Evolutionary conservation across 1,284 basidiomycete genomes (phyloP).

Genomic region (Heterobasidion occidentale): DNA sequence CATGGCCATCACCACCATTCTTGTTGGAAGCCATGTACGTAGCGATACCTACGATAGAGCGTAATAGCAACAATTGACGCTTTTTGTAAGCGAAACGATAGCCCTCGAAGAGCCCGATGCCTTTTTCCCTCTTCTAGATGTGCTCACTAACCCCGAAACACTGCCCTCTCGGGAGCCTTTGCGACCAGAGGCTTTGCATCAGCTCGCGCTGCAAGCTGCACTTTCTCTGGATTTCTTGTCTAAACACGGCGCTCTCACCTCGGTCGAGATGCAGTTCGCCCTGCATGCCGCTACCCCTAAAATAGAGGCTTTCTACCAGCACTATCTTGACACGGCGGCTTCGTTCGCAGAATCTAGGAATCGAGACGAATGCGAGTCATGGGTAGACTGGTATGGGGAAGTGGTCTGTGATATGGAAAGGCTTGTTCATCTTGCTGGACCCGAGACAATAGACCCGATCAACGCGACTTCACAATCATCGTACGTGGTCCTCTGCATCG

Average conservation of each 20-base stretch:
- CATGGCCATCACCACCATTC: slow-evolving; percentile 72
- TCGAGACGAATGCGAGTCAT: slow-evolving; percentile 54
- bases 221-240: slow-evolving; percentile 37
- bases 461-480: slow-evolving; percentile 10
- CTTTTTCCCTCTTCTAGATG: slow-evolving; percentile 66
- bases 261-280: slow-evolving; percentile 56
- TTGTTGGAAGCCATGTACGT: slow-evolving; percentile 80
- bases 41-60: too few species aligned
- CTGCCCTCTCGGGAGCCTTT: slow-evolving; percentile 25
- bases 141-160: slow-evolving; percentile 45
- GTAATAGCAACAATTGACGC: not conserved
- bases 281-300: slow-evolving; percentile 65
- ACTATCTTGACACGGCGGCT: slow-evolving; percentile 36
- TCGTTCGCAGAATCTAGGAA: slow-evolving; percentile 4
- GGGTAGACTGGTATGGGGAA: slow-evolving; percentile 85
- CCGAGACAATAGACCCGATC: slow-evolving; percentile 43
- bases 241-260: slow-evolving; percentile 38
- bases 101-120: slow-evolving; percentile 55
- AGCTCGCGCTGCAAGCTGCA: slow-evolving; percentile 45
- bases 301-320: slow-evolving; percentile 66
- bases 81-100: slow-evolving; percentile 45
- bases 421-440: slow-evolving; percentile 47
- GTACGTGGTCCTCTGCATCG: slow-evolving; percentile 17
- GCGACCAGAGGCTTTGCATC: slow-evolving; percentile 46
- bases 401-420: slow-evolving; percentile 67